These are phyloP conservation scores for Cochlearia excelsa DNA, from an alignment of 345 rosid species.

Conservation along the genomic window DNA sequence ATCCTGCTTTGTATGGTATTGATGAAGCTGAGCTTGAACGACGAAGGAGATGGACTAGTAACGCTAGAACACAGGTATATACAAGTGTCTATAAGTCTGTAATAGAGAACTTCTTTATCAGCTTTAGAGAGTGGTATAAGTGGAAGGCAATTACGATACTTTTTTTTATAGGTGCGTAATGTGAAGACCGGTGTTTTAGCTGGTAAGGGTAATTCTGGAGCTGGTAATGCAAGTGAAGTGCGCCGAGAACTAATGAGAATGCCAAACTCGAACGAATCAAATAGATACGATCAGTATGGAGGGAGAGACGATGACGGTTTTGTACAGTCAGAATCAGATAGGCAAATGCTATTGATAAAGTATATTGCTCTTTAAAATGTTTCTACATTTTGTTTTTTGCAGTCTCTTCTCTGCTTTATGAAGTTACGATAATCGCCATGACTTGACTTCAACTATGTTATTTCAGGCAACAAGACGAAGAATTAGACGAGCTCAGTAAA, in stretches of 20 bases:
- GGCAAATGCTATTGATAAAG: conserved; percentile 92
- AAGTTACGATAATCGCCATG: neutral
- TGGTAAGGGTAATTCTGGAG: conserved; percentile 58
- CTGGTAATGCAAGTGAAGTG: conserved; percentile 52
- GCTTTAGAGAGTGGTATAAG: too few relatives aligned
- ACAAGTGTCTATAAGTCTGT: too few relatives aligned
- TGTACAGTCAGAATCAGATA: conserved; percentile 88
- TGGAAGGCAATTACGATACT: too few relatives aligned
- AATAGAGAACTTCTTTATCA: too few relatives aligned
- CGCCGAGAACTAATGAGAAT: conserved; percentile 82
- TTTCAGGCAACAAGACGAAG: conserved; percentile 90
- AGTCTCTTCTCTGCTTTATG: neutral
- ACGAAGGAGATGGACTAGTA: conserved; percentile 87
- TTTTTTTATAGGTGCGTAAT: conserved; percentile 52
- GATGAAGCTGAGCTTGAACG: conserved; percentile 77
- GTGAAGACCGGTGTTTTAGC: conserved; percentile 67
- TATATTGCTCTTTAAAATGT: conserved; percentile 34
- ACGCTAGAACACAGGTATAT: conserved; percentile 70
- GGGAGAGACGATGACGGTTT: conserved; percentile 65
- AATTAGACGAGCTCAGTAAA: conserved; percentile 89
- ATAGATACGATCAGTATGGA: conserved; percentile 54
- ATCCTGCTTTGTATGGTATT: conserved; percentile 89
- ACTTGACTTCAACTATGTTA: neutral
- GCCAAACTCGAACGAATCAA: conserved; percentile 58
- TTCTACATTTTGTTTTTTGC: neutral